phyloP scores from a whole-genome alignment of 768 basidiomycete species.

The Leccinum disarticulatum region DNA sequence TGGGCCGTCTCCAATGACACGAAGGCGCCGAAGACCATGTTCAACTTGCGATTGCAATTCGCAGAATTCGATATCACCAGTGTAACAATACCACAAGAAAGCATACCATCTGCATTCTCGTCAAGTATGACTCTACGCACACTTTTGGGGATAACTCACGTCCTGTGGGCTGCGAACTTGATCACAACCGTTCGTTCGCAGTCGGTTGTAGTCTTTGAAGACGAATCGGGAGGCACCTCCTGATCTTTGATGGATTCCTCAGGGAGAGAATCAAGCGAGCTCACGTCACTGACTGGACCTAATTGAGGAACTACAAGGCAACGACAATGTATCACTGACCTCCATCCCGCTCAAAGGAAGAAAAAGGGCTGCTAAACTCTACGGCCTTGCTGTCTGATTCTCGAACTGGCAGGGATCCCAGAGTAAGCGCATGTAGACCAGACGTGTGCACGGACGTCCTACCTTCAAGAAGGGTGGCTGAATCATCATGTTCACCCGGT shows the following conservation, averaged over 20 bases:
- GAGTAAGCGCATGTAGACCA: conserved; percentile 1
- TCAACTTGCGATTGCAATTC: conserved; percentile 17
- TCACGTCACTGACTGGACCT: conserved; percentile 4
- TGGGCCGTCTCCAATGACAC: not conserved
- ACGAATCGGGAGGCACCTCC: not conserved
- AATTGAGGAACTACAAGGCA: conserved; percentile 7
- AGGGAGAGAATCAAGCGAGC: not conserved
- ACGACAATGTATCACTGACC: conserved; percentile 2
- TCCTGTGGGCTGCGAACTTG: conserved; percentile 18
- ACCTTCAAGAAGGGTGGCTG: too few species aligned
- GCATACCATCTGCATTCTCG: conserved; percentile 19
- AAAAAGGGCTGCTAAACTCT: conserved; percentile 4
- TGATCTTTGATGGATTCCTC: conserved; percentile 9
- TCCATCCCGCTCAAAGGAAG: conserved; percentile 13
- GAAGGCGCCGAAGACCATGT: not conserved
- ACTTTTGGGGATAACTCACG: conserved; percentile 1
- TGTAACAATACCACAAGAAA: conserved; percentile 29
- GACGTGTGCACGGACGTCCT: not conserved
- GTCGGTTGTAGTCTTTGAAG: not conserved
- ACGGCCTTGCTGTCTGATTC: conserved; percentile 1
- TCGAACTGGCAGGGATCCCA: conserved; percentile 2
- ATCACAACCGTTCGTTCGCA: conserved; percentile 2
- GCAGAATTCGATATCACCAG: conserved; percentile 18
- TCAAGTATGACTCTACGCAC: not conserved
- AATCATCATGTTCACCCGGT: too few species aligned